phyloP scores from a whole-genome alignment of 352 stramenopile genomes.

The Phytopythium kandeliae region DNA sequence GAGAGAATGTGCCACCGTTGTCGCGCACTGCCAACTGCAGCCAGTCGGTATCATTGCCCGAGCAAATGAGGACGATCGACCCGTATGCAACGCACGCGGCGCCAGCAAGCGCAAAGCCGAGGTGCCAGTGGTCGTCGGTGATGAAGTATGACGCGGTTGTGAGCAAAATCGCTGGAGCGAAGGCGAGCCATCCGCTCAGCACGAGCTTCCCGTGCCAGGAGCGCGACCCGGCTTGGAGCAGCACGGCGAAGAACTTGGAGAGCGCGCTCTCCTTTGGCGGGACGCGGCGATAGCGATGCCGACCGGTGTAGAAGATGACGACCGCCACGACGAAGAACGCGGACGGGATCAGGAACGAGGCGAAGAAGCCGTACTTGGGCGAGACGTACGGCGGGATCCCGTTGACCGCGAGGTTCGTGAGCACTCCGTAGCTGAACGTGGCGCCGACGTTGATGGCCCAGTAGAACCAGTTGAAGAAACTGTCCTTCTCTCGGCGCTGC shows the following conservation, averaged over 20 bases:
- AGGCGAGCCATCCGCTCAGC: slow-evolving; percentile 63
- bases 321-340: slow-evolving; percentile 77
- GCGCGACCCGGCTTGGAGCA: slow-evolving; percentile 50
- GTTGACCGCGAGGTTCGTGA: slow-evolving; percentile 90
- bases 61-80: slow-evolving; percentile 61
- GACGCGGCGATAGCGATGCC: slow-evolving; percentile 52
- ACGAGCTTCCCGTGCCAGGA: slow-evolving; percentile 64
- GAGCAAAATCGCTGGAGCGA: slow-evolving; percentile 66
- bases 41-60: slow-evolving; percentile 57
- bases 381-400: slow-evolving; percentile 81
- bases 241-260: slow-evolving; percentile 60
- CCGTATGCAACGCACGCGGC: slow-evolving; percentile 57
- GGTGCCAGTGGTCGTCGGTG: slow-evolving; percentile 42
- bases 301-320: slow-evolving; percentile 73
- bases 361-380: slow-evolving; percentile 81
- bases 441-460: slow-evolving; percentile 91
- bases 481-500: slow-evolving; percentile 76
- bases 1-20: slow-evolving; percentile 51
- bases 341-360: slow-evolving; percentile 83
- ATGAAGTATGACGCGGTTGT: slow-evolving; percentile 83
- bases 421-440: slow-evolving; percentile 86
- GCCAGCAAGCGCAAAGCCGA: slow-evolving; percentile 50
- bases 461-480: slow-evolving; percentile 95
- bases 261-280: slow-evolving; percentile 76
- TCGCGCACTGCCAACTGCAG: slow-evolving; percentile 32